These are phyloP conservation scores for Scleromitrula shiraiana DNA, from an alignment of 2,329 filamentous ascomycete genomes.

Conservation along the genomic window DNA sequence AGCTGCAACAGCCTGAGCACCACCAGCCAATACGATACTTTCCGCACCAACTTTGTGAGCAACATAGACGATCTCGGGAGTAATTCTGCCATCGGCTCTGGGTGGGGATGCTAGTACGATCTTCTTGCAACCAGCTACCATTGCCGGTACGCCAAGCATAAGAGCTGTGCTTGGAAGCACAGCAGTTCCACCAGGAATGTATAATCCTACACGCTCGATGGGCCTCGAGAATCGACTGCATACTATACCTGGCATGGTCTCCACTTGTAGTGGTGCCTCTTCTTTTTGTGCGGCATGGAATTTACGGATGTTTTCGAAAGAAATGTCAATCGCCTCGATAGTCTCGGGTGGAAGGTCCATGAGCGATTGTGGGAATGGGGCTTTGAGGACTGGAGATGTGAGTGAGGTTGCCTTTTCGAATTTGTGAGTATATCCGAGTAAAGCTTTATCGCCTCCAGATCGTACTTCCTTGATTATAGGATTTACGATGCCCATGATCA, in stretches of 20 bases:
- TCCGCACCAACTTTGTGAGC: conserved; percentile 96
- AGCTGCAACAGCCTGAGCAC: conserved; percentile 89
- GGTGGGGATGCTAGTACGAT: conserved; percentile 92
- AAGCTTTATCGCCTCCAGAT: conserved; percentile 73
- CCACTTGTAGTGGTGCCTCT: conserved; percentile 71
- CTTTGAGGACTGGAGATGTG: conserved; percentile 79
- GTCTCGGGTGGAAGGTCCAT: conserved; percentile 84
- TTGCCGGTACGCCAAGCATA: conserved; percentile 95
- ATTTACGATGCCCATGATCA: conserved; percentile 81
- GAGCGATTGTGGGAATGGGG: conserved; percentile 75
- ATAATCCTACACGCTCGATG: conserved; percentile 93
- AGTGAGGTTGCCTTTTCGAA: conserved; percentile 94
- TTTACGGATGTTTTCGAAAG: conserved; percentile 86
- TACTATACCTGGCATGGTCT: conserved; percentile 95
- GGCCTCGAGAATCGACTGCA: conserved; percentile 89
- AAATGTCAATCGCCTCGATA: conserved; percentile 84
- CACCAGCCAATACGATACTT: conserved; percentile 90
- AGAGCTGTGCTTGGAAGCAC: conserved; percentile 95
- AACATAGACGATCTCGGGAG: conserved; percentile 94
- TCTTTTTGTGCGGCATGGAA: conserved; percentile 93
- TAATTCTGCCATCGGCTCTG: conserved; percentile 79
- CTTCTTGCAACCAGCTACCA: conserved; percentile 93
- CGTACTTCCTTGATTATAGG: conserved; percentile 89
- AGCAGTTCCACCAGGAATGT: conserved; percentile 91
- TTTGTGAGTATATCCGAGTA: conserved; percentile 92